Percentiles rank a stretch among this genome's conserved stretches.
These are phyloP conservation scores for Thelephora aurantiotincta DNA, from an alignment of 768 basidiomycete genomes.

Conservation along the genomic window DNA sequence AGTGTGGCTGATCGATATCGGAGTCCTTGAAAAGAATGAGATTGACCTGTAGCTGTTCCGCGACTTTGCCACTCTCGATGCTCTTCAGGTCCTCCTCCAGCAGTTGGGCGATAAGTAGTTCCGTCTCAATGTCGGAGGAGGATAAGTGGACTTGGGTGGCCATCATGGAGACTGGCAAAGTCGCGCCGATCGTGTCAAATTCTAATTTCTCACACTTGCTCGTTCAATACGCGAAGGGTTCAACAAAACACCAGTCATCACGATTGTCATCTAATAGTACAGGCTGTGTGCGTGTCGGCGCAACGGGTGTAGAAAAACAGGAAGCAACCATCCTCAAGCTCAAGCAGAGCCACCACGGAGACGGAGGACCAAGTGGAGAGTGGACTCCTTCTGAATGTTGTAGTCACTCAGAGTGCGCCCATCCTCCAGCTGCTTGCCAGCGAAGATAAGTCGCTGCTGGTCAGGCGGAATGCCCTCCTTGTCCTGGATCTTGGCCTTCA, in stretches of 20 bases:
- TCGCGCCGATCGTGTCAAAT: neutral
- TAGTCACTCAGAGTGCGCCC: slow-evolving; percentile 77
- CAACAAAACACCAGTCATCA: no score
- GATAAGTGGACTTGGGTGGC: neutral
- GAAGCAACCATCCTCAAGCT: neutral
- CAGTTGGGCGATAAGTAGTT: slow-evolving; percentile 21
- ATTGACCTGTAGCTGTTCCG: slow-evolving; percentile 20
- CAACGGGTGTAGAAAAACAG: neutral
- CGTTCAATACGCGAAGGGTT: no score
- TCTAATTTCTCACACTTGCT: no score
- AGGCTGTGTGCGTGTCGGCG: no score
- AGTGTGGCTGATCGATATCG: neutral
- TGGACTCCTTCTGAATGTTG: slow-evolving; percentile 74
- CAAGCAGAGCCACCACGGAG: neutral
- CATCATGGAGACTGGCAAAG: neutral
- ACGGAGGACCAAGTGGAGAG: slow-evolving; percentile 36
- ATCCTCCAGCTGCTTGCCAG: slow-evolving; percentile 90
- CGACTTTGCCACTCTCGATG: slow-evolving; percentile 13
- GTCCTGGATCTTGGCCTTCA: slow-evolving; percentile 72
- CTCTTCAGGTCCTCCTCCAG: slow-evolving; percentile 18
- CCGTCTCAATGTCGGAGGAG: slow-evolving; percentile 15
- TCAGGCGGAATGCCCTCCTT: slow-evolving; percentile 78
- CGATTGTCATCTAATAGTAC: no score
- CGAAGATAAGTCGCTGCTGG: slow-evolving; percentile 85
- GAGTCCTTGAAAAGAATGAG: slow-evolving; percentile 12